Evolutionary conservation across 2,329 filamentous ascomycete genomes (phyloP), one percentile per base, ranked within the genome.

Genomic region (Diplodia sapinea): DNA sequence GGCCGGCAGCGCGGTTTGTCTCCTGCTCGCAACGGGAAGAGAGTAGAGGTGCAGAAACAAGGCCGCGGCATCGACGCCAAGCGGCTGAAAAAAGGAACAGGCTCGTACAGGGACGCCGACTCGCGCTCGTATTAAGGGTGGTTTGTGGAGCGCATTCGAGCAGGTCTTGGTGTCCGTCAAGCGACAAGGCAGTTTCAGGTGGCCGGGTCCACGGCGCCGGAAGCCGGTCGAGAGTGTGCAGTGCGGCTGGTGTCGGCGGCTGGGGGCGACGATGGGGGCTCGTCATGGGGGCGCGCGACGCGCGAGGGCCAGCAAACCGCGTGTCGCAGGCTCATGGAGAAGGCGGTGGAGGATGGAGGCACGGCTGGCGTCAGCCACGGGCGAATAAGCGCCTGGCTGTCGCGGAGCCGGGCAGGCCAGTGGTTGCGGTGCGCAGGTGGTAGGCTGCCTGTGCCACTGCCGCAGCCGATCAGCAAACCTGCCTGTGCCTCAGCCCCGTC

Each of bases 401-500:
- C 43, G 59, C 43, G 47, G 29, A 38, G 43, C 59, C 11, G 43
- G 33, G 55, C 56, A 51, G 47, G 11, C 33, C 20, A 23, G 31
- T 31, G 54, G 17, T 23, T n/a, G 23, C 36, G 52, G 8, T 38
- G 13, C 33, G 55, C 9, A 33, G 31, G 31, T 33, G 31, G 56
- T 6, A 47, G 38, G 56, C 56, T 57, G 55, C 20, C 56, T 62
- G 57, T 62, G 57, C 57, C 57, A 62, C 31, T 33, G 31, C 31
- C 31, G 31, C 38, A 49, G 56, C 29, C 59, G 59, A 63, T 63
- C 59, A 63, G 59, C 59, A 63, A 63, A 63, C 59, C 59, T 63
- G 59, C 59, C 59, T 63, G 47, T 63, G 59, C 59, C 59, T 63
- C 59, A 63, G 59, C 43, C 59, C 59, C 59, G 59, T 63, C 59